Conservation (phyloP, 495 filamentous ascomycete genomes). For the Neurospora africana region DNA sequence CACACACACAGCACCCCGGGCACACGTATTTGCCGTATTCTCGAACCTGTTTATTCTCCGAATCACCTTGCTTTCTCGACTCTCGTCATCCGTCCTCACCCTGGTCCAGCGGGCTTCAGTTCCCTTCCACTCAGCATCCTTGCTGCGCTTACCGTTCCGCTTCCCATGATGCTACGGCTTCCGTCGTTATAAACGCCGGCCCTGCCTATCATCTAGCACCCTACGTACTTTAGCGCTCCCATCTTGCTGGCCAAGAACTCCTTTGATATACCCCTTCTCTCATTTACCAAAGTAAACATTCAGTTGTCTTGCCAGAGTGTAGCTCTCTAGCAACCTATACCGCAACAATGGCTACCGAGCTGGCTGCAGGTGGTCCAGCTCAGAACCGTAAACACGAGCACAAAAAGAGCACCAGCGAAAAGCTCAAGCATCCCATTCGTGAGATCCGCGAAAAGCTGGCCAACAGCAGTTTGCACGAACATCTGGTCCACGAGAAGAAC, state of each 20-base stretch:
- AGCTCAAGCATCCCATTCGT: slow-evolving; percentile 29
- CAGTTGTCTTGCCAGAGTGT: neutral
- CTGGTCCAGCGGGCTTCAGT: neutral
- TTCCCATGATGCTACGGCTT: neutral
- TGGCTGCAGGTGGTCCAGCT: neutral
- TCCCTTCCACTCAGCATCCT: neutral
- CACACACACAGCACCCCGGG: neutral
- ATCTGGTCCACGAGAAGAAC: slow-evolving; percentile 40
- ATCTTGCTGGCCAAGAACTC: neutral
- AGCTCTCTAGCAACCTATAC: neutral
- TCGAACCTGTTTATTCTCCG: neutral
- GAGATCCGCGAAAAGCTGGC: slow-evolving; percentile 38
- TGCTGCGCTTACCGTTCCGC: neutral
- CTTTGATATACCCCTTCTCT: neutral
- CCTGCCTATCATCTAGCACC: neutral
- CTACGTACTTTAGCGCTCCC: neutral
- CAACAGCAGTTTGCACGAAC: slow-evolving; percentile 17
- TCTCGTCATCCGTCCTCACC: neutral
- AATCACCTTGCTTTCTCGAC: neutral
- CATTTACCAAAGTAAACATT: neutral
- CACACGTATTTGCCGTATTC: neutral
- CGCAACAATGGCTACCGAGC: neutral
- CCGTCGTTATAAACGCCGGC: neutral
- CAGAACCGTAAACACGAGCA: slow-evolving; percentile 8
- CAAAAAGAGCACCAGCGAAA: slow-evolving; percentile 13